Evolutionary conservation across 768 basidiomycete species (phyloP), one percentile per base, ranked within the genome.

Genomic region (Mycena amicta): DNA sequence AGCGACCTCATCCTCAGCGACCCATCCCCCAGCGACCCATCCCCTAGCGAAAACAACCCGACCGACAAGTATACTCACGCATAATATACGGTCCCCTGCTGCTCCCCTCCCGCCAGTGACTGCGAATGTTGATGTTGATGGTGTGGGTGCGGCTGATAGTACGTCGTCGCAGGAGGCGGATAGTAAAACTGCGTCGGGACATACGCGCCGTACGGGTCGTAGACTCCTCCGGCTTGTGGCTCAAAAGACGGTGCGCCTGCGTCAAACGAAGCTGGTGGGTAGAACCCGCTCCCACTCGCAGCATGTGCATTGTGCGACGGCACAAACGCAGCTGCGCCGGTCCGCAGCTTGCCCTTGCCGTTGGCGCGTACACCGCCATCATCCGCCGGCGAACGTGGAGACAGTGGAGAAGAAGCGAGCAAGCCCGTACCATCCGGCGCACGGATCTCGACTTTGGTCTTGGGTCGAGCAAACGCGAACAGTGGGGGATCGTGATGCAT

Each of bases 51-150:
- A n/a, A n/a, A n/a, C n/a, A n/a, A n/a, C n/a, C n/a, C n/a, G n/a
- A 8, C 33, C 33, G 33, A 18, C 33, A 8, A 8, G 18, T 8
- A 37, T 37, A 30, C 60, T 46, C 52, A 68, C 79, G 79, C 87
- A 73, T 88, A 89, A 74, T 88, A 89, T 65, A 80, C 81, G 63
- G 80, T 74, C 62, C 80, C 79, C 70, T 80, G 76, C 72, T 88
- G 89, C 80, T 45, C 22, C 13, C 12, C 43, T 5, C 43, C 43
- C 13, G 11, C 25, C 25, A 29, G 11, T 23, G 47, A 29, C 12
- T 25, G 47, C 26, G 23, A 13, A 13, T 49, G 47, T 12, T 25
- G 26, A 13, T 49, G 47, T n/a, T 49, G 47, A 23, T 49, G 47
- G 13, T 13, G 6, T 4, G 47, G 47, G 13, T 5, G 25, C 25